phyloP scores from a whole-genome alignment of 1,284 basidiomycete species.

The Trichosporon inkin region DNA sequence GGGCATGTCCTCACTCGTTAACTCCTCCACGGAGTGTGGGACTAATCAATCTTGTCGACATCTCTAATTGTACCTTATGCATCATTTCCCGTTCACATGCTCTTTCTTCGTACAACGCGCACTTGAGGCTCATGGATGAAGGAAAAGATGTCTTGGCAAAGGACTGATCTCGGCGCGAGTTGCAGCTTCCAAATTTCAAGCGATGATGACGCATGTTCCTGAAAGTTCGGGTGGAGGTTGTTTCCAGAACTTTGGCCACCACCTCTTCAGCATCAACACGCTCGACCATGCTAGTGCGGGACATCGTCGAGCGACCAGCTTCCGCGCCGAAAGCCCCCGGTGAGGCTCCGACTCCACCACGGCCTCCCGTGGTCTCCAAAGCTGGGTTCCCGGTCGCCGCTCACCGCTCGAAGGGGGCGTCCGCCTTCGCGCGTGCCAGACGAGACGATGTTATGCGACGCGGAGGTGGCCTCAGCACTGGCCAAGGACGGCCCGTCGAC shows the following conservation, averaged over 20 bases:
- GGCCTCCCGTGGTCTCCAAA: conserved; percentile 18
- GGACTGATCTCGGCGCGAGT: too few species aligned
- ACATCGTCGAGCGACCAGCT: conserved; percentile 33
- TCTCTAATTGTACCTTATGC: conserved; percentile 10
- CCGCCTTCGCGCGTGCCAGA: conserved; percentile 18
- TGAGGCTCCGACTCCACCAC: conserved; percentile 14
- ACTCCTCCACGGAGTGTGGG: conserved; percentile 35
- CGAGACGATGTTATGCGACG: conserved; percentile 9
- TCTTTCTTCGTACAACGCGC: neutral
- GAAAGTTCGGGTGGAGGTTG: neutral
- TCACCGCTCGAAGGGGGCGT: conserved; percentile 15
- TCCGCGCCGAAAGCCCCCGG: conserved; percentile 14
- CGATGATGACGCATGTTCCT: neutral
- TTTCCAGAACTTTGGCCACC: neutral
- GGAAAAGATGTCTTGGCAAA: too few species aligned
- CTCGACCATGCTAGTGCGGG: conserved; percentile 30
- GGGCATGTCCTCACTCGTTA: conserved; percentile 40
- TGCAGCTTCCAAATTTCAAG: neutral
- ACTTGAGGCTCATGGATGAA: too few species aligned
- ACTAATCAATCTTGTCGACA: conserved; percentile 45
- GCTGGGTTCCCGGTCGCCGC: conserved; percentile 20
- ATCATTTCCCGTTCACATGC: neutral
- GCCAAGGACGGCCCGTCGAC: conserved; percentile 21
- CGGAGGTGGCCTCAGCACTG: conserved; percentile 12
- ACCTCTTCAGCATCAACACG: neutral